phyloP scores from a whole-genome alignment of 345 rosid genomes.

The Populus ilicifolia region DNA sequence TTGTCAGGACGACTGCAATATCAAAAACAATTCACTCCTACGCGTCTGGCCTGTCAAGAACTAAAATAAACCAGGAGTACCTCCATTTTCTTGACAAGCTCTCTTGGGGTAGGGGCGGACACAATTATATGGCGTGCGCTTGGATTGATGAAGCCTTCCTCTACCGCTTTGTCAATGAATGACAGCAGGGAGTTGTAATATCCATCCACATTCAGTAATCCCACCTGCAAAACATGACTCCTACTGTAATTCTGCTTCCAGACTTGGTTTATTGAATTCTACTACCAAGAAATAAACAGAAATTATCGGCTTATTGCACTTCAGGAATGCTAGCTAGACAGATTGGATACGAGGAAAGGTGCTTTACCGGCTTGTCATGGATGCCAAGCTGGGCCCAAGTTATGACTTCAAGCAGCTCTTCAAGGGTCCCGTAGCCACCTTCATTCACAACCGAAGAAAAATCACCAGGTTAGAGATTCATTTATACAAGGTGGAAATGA shows the following conservation, averaged over 20 bases:
- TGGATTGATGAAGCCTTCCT: constrained; percentile 31
- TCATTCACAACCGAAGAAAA: neutral
- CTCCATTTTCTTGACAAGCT: constrained; percentile 35
- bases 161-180: constrained; percentile 34
- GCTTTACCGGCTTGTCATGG: constrained; percentile 31
- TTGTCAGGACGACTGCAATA: neutral
- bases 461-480: neutral
- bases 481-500: too few relatives aligned
- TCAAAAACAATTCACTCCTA: too few relatives aligned
- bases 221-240: constrained; percentile 18
- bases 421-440: constrained; percentile 36
- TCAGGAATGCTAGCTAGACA: neutral
- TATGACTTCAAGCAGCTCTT: constrained; percentile 35
- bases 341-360: neutral
- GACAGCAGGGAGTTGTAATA: constrained; percentile 26
- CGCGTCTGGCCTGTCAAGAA: too few relatives aligned
- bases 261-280: neutral
- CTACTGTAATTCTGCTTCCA: neutral
- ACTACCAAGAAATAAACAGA: neutral
- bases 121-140: constrained; percentile 30
- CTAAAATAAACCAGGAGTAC: neutral
- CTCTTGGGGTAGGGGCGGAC: constrained; percentile 28
- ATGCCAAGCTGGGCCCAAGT: constrained; percentile 38
- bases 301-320: neutral
- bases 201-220: constrained; percentile 33